phyloP scores from a whole-genome alignment of 208 protist genomes.

The Wallacemonas sp. region DNA sequence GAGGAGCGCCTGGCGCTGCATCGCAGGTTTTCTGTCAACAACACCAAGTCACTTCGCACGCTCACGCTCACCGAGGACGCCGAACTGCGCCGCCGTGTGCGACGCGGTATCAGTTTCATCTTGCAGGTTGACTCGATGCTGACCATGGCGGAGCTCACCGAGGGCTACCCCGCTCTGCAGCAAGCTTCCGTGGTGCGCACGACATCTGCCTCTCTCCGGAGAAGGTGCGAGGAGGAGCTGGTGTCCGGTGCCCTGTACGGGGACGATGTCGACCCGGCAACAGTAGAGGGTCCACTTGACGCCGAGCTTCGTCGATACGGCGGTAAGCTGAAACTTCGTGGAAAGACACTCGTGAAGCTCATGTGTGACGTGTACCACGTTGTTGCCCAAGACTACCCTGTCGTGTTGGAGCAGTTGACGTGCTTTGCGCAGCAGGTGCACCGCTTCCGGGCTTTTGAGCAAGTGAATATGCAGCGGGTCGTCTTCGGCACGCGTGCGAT shows the following conservation, averaged over 20 bases:
- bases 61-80: slow-evolving; percentile 36
- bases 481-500: slow-evolving; percentile 9
- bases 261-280: slow-evolving; percentile 9
- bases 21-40: slow-evolving; percentile 14
- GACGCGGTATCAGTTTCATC: slow-evolving; percentile 52
- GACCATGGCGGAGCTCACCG: slow-evolving; percentile 28
- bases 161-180: slow-evolving; percentile 41
- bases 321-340: slow-evolving; percentile 2
- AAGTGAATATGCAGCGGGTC: slow-evolving; percentile 11
- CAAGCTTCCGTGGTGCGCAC: slow-evolving; percentile 30
- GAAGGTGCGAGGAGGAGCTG: slow-evolving; percentile 37
- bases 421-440: slow-evolving; percentile 30
- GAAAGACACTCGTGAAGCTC: slow-evolving; percentile 22
- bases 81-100: slow-evolving; percentile 59
- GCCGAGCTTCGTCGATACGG: slow-evolving; percentile 3
- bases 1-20: slow-evolving; percentile 52
- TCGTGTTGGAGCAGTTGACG: slow-evolving; percentile 36
- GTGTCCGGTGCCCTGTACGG: slow-evolving; percentile 26
- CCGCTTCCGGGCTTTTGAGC: slow-evolving; percentile 12
- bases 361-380: slow-evolving; percentile 18
- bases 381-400: slow-evolving; percentile 11
- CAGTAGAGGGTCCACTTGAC: not conserved
- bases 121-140: slow-evolving; percentile 37
- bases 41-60: slow-evolving; percentile 22
- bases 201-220: slow-evolving; percentile 15